These are phyloP conservation scores for Zymoseptoria passerinii DNA, from an alignment of 2,329 filamentous ascomycete genomes.

Conservation along the genomic window DNA sequence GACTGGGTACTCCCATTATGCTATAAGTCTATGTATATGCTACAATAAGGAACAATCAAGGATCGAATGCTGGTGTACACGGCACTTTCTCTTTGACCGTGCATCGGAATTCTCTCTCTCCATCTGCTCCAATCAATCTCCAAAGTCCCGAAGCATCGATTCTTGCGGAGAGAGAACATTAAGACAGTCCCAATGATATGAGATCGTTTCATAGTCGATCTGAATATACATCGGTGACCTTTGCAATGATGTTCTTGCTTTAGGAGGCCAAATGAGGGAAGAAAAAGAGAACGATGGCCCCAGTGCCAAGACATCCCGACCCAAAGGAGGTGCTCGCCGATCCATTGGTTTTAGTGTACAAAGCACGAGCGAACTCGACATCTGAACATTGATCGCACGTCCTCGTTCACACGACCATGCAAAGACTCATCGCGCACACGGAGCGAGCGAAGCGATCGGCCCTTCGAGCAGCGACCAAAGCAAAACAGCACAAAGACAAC, in stretches of 20 bases:
- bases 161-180: no score
- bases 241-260: no score
- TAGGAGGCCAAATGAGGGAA: neutral
- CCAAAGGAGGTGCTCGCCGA: neutral
- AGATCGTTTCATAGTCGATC: no score
- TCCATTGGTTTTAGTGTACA: neutral
- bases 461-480: constrained; percentile 3
- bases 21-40: neutral
- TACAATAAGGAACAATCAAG: neutral
- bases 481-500: constrained; percentile 6
- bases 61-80: neutral
- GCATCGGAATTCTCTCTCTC: no score
- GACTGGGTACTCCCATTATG: neutral
- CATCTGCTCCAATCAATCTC: no score
- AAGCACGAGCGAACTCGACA: constrained; percentile 1
- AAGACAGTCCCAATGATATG: no score
- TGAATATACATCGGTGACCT: no score
- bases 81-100: neutral
- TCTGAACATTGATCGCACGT: neutral
- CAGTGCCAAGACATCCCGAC: neutral
- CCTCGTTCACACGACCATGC: neutral
- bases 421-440: constrained; percentile 1
- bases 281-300: neutral
- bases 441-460: constrained; percentile 2
- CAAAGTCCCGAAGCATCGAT: no score